Percentiles rank a stretch among this genome's conserved stretches.
phyloP scores from a whole-genome alignment of 2,329 filamentous ascomycete species.

The Aspergillus proliferans region DNA sequence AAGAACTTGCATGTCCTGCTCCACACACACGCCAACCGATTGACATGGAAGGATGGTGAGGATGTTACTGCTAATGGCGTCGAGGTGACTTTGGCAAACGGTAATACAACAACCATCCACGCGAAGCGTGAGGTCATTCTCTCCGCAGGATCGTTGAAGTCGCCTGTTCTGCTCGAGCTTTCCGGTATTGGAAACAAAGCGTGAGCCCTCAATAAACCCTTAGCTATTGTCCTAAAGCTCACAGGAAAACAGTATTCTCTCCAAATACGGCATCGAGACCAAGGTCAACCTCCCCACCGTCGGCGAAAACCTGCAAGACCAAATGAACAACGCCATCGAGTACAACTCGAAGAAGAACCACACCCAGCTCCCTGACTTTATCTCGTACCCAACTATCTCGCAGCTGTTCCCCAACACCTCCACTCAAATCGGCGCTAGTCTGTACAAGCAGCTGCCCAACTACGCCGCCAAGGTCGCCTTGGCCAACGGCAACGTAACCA shows the following conservation, averaged over 20 bases:
- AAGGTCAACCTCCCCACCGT: slow-evolving; percentile 33
- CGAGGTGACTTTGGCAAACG: slow-evolving; percentile 20
- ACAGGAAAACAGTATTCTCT: background rate
- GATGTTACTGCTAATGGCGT: slow-evolving; percentile 24
- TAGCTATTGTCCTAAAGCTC: background rate
- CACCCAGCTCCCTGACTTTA: slow-evolving; percentile 17
- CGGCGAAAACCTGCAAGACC: slow-evolving; percentile 47
- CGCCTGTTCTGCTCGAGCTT: slow-evolving; percentile 52
- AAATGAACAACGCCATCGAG: slow-evolving; percentile 23
- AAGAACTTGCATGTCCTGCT: slow-evolving; percentile 41
- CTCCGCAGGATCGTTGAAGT: slow-evolving; percentile 53
- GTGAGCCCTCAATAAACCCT: background rate
- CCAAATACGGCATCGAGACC: slow-evolving; percentile 5
- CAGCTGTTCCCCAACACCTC: slow-evolving; percentile 18
- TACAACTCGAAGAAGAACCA: slow-evolving; percentile 10
- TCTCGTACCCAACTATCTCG: slow-evolving; percentile 14
- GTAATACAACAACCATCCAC: slow-evolving; percentile 20
- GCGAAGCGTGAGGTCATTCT: slow-evolving; percentile 51
- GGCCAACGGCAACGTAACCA: slow-evolving; percentile 15
- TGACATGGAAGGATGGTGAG: slow-evolving; percentile 30
- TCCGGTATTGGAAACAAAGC: slow-evolving; percentile 51
- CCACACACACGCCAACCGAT: slow-evolving; percentile 37
- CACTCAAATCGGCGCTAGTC: slow-evolving; percentile 9
- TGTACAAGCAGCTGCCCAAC: slow-evolving; percentile 16
- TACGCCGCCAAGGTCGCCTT: slow-evolving; percentile 21